Evolutionary conservation across 768 basidiomycete species (phyloP).

Genomic region (Termitomyces sp.): DNA sequence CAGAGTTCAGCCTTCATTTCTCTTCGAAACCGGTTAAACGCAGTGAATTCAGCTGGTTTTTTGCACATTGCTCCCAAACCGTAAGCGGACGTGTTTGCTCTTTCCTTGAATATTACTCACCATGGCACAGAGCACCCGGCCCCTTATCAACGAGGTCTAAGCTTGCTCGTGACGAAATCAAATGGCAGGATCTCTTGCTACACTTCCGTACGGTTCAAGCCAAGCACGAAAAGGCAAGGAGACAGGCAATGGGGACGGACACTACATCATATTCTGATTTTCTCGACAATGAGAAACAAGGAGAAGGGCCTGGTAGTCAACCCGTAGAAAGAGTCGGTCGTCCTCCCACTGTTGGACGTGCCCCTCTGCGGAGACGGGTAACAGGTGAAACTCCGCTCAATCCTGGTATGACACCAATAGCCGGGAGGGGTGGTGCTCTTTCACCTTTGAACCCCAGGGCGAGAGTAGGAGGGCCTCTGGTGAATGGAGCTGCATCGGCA

Average conservation of each 20-base stretch:
- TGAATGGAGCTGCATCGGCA: slow-evolving; percentile 19
- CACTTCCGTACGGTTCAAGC: slow-evolving; percentile 91
- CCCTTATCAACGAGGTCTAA: slow-evolving; percentile 67
- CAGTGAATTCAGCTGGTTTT: slow-evolving; percentile 94
- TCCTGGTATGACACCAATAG: slow-evolving; percentile 25
- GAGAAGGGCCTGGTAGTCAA: slow-evolving; percentile 25
- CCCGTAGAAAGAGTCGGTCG: slow-evolving; percentile 26
- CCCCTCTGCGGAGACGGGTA: slow-evolving; percentile 58
- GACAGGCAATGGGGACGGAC: slow-evolving; percentile 73
- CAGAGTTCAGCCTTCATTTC: slow-evolving; percentile 97
- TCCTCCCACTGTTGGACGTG: slow-evolving; percentile 31
- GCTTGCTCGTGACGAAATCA: slow-evolving; percentile 83
- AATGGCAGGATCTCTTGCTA: slow-evolving; percentile 91
- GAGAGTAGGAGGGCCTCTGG: slow-evolving; percentile 45
- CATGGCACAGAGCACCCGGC: slow-evolving; percentile 28
- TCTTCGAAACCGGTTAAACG: slow-evolving; percentile 88
- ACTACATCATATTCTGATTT: slow-evolving; percentile 48
- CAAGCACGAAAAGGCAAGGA: slow-evolving; percentile 88
- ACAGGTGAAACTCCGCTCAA: slow-evolving; percentile 49
- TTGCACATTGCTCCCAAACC: slow-evolving; percentile 86
- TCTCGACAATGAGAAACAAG: slow-evolving; percentile 42
- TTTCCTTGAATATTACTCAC: background rate
- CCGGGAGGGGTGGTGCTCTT: slow-evolving; percentile 47
- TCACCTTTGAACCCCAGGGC: slow-evolving; percentile 77
- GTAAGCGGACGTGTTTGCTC: slow-evolving; percentile 40